Evolutionary conservation across 805 yeast genomes (phyloP).

Genomic region (Yarrowia yakushimensis): DNA sequence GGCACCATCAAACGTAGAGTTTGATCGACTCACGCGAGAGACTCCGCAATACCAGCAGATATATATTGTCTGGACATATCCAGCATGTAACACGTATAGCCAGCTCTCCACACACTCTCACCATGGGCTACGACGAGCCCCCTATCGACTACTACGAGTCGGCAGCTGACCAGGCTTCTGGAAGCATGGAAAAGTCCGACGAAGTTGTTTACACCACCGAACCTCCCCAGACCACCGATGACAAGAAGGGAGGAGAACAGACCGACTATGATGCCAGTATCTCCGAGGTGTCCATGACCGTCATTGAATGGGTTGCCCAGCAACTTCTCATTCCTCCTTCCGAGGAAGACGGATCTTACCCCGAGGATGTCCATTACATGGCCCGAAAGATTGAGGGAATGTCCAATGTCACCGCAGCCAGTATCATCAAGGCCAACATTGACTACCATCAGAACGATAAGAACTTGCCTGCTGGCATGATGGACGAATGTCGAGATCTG

Average conservation of each 20-base stretch:
- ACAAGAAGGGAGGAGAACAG: conserved; percentile 20
- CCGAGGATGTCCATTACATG: conserved; percentile 19
- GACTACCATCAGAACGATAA: conserved; percentile 12
- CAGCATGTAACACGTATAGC: no score
- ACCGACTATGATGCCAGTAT: conserved; percentile 22
- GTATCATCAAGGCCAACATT: conserved; percentile 10
- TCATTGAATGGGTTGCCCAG: conserved; percentile 19
- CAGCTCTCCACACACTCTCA: neutral
- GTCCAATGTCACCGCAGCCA: conserved; percentile 19
- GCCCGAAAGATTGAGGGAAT: conserved; percentile 13
- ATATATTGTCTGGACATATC: no score
- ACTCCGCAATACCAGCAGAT: neutral
- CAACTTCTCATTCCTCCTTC: conserved; percentile 21
- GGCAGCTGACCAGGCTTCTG: neutral
- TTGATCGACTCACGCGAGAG: conserved; percentile 8
- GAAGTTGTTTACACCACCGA: conserved; percentile 8
- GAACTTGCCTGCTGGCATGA: conserved; percentile 13
- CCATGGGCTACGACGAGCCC: neutral
- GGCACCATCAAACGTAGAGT: conserved; percentile 12
- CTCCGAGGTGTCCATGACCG: conserved; percentile 16
- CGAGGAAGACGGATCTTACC: conserved; percentile 9
- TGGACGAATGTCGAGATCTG: conserved; percentile 10
- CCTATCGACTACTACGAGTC: conserved; percentile 10
- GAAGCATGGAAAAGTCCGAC: neutral
- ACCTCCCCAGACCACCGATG: conserved; percentile 3